Percentiles rank a stretch among this genome's conserved stretches.
Conservation (phyloP, 768 basidiomycete species). For the Xanthoconium stramineum region DNA sequence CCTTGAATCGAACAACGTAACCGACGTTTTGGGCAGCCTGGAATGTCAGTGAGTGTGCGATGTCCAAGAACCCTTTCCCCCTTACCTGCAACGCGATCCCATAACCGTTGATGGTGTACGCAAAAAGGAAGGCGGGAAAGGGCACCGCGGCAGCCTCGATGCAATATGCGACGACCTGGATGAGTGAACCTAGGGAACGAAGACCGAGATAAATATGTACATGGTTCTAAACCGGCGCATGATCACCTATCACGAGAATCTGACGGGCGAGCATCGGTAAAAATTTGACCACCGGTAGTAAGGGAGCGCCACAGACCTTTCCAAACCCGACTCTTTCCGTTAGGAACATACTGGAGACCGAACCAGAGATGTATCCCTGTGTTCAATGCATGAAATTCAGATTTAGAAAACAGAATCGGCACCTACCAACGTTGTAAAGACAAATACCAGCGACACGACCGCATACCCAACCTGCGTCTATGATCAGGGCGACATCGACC, state of each 20-base stretch:
- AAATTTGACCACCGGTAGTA: background rate
- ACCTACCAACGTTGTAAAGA: constrained; percentile 42
- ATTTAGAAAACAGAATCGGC: background rate
- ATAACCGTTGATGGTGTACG: constrained; percentile 1
- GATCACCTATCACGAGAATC: constrained; percentile 38
- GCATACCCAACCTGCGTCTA: constrained; percentile 41
- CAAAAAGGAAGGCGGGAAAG: constrained; percentile 1
- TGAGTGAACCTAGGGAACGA: background rate
- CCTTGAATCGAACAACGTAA: constrained; percentile 37
- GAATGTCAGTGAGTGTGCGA: constrained; percentile 13
- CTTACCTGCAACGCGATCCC: constrained; percentile 4
- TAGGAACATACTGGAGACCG: constrained; percentile 42
- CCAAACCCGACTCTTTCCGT: constrained; percentile 41
- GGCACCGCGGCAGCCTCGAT: background rate
- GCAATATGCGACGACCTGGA: constrained; percentile 2
- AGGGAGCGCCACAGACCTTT: constrained; percentile 24
- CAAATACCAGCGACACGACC: constrained; percentile 55
- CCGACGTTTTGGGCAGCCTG: constrained; percentile 45
- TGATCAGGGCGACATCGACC: background rate
- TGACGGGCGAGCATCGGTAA: constrained; percentile 8
- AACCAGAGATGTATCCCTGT: constrained; percentile 42
- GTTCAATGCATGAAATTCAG: background rate
- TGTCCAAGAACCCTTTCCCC: constrained; percentile 5
- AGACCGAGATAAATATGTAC: constrained; percentile 18
- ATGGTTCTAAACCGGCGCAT: constrained; percentile 30